A percentile compares a stretch with the other conserved stretches of the same genome.
Conservation (phyloP, 2,329 filamentous ascomycete species). For the Ceratocystis cacaofunesta region DNA sequence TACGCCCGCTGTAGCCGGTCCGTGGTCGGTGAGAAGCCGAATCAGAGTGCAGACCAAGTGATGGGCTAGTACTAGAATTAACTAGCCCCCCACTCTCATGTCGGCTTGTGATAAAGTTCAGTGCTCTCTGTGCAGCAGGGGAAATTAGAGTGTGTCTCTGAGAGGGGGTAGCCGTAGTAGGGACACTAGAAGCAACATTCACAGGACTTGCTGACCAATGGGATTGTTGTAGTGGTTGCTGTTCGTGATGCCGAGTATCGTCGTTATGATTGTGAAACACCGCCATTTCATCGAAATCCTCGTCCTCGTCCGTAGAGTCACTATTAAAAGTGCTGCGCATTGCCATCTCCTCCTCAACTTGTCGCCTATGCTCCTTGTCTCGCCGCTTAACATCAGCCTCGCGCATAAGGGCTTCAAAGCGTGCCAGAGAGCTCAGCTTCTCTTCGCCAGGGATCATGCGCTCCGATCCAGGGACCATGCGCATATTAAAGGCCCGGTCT, state of each 20-base stretch:
- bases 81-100: constrained; percentile 18
- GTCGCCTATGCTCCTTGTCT: constrained; percentile 26
- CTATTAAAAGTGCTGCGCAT: constrained; percentile 21
- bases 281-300: constrained; percentile 26
- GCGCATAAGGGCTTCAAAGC: constrained; percentile 51
- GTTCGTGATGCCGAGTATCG: constrained; percentile 11
- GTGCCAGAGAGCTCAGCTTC: constrained; percentile 48
- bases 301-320: constrained; percentile 29
- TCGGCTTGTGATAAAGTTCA: constrained; percentile 36
- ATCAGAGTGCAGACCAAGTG: constrained; percentile 1
- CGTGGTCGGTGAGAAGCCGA: constrained; percentile 26
- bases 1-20: constrained; percentile 8
- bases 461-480: constrained; percentile 47
- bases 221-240: constrained; percentile 1
- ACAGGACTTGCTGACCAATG: neutral
- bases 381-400: constrained; percentile 40
- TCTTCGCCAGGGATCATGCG: constrained; percentile 41
- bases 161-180: neutral
- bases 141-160: constrained; percentile 28
- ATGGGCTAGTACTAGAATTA: constrained; percentile 19
- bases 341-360: constrained; percentile 21
- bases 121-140: constrained; percentile 33
- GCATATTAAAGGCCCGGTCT: constrained; percentile 50
- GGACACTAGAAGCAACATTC: neutral
- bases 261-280: neutral